Evolutionary conservation across 805 yeast species (phyloP).

Genomic region (Saturnispora saitoi): DNA sequence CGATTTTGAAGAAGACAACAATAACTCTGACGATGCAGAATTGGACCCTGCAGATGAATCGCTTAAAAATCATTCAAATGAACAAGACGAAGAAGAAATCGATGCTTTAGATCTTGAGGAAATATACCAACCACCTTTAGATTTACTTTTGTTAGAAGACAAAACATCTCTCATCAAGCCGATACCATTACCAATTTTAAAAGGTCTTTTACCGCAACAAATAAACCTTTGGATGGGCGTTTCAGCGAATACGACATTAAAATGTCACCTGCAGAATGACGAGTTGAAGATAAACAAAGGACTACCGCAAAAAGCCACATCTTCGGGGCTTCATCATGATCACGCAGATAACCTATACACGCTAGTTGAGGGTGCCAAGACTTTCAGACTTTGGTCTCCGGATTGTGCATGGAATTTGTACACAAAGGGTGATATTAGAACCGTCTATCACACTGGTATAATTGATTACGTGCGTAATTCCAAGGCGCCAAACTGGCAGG

Average conservation of each 20-base stretch:
- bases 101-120: constrained; percentile 16
- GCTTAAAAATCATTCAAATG: constrained; percentile 14
- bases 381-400: constrained; percentile 64
- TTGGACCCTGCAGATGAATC: constrained; percentile 14
- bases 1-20: constrained; percentile 13
- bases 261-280: constrained; percentile 19
- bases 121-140: constrained; percentile 37
- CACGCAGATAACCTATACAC: constrained; percentile 71
- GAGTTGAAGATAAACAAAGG: background rate
- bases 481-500: constrained; percentile 52
- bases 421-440: constrained; percentile 55
- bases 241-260: constrained; percentile 11
- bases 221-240: constrained; percentile 67
- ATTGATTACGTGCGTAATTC: constrained; percentile 52
- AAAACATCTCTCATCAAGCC: constrained; percentile 33
- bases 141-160: constrained; percentile 27
- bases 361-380: constrained; percentile 48
- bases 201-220: constrained; percentile 51
- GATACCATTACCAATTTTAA: constrained; percentile 10
- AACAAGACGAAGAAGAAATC: constrained; percentile 19
- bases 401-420: constrained; percentile 47
- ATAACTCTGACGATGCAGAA: constrained; percentile 19
- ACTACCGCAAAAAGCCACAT: constrained; percentile 41
- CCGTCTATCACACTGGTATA: constrained; percentile 51
- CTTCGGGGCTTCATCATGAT: constrained; percentile 74